phyloP scores from a whole-genome alignment of 2,329 filamentous ascomycete species.

The Lachnellula subtilissima region DNA sequence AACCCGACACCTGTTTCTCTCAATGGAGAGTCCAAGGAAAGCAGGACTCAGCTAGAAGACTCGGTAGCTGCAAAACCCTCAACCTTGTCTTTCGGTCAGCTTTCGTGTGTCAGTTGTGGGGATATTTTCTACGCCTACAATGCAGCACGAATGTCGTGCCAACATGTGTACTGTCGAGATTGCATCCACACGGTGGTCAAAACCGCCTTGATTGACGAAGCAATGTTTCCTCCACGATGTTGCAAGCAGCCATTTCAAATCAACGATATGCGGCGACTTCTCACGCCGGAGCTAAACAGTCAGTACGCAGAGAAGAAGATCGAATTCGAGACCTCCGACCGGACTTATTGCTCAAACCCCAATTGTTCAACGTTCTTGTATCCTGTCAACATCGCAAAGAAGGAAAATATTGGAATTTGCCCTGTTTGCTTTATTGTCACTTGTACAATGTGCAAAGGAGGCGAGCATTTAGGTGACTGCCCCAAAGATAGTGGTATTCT shows the following conservation, averaged over 20 bases:
- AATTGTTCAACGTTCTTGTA: slow-evolving; percentile 44
- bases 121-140: not conserved
- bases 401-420: slow-evolving; percentile 36
- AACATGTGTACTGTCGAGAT: slow-evolving; percentile 4
- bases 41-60: not conserved
- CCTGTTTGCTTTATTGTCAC: slow-evolving; percentile 38
- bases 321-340: slow-evolving; percentile 43
- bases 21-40: not conserved
- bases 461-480: slow-evolving; percentile 42
- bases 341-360: slow-evolving; percentile 44
- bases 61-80: not conserved
- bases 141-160: slow-evolving; percentile 1
- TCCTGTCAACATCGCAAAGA: slow-evolving; percentile 22
- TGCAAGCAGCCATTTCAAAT: slow-evolving; percentile 7
- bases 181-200: slow-evolving; percentile 4
- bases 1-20: not conserved
- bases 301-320: slow-evolving; percentile 40
- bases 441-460: slow-evolving; percentile 45
- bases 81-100: not conserved
- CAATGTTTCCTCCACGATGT: slow-evolving; percentile 6
- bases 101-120: not conserved
- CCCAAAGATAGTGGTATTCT: slow-evolving; percentile 35
- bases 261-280: slow-evolving; percentile 2
- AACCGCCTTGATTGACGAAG: slow-evolving; percentile 4
- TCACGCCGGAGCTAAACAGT: slow-evolving; percentile 6